phyloP scores from a whole-genome alignment of 1,139 yeast species.

The Hemisphaericaspora lyxosophila region DNA sequence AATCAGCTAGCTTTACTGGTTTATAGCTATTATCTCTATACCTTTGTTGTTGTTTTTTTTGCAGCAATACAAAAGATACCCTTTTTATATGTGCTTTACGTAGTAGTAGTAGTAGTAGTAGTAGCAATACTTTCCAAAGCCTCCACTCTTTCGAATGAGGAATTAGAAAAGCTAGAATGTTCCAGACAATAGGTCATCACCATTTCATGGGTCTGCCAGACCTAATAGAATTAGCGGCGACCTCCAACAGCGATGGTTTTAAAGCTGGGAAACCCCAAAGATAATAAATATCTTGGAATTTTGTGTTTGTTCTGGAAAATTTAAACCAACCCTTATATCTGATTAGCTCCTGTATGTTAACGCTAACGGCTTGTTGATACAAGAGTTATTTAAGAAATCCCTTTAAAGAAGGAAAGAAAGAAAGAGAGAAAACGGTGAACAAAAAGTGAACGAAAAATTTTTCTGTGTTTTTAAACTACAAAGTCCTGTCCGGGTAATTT shows the following conservation, averaged over 20 bases:
- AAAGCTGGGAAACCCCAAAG: conserved; percentile 34
- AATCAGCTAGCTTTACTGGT: neutral
- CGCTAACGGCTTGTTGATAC: conserved; percentile 16
- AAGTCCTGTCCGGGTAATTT: conserved; percentile 6
- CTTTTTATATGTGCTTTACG: neutral
- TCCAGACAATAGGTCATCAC: conserved; percentile 79
- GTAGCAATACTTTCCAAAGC: no score
- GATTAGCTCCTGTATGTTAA: conserved; percentile 24
- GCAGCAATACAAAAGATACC: no score
- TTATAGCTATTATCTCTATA: neutral
- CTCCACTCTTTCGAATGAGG: no score
- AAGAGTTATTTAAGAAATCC: conserved; percentile 7
- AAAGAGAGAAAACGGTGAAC: no score
- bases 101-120: no score
- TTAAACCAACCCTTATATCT: conserved; percentile 17
- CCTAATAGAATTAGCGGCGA: conserved; percentile 53
- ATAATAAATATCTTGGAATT: neutral
- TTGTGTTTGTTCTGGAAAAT: conserved; percentile 23
- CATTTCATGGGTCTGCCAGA: conserved; percentile 75
- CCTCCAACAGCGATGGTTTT: conserved; percentile 94
- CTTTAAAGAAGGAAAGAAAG: conserved; percentile 3
- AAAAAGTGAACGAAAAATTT: neutral
- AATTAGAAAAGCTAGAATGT: conserved; percentile 45
- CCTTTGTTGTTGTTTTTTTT: no score
- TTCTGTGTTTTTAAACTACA: neutral